Base-by-base conservation (phyloP, 2,329 filamentous ascomycete genomes). In the Celoporthe dispersa region DNA sequence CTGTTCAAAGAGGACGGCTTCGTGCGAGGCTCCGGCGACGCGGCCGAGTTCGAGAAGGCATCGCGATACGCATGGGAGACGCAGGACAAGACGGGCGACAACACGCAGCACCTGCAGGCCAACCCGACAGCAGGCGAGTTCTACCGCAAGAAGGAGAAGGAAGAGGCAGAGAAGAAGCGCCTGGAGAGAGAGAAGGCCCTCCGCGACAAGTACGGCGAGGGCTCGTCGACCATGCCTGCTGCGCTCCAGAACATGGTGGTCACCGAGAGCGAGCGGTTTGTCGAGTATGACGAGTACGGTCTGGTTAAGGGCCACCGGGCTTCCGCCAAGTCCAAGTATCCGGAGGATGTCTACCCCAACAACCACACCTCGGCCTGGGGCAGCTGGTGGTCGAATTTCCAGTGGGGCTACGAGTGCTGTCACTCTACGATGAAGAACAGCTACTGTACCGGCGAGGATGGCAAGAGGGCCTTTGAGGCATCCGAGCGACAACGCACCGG, bases 401-500 rank as follows among this genome's bases (percentile, higher is more conserved):
- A 91, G 80, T 99, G 96, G 96, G 96, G 96, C 1, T 99, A 97
- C 80, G 88, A 92, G 31, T 99, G 96, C 80, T 99, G 96, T 83
- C 94, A 97, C 79, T 97, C 94, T 0, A 91, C 90, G 31, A 88
- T 97, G 73, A 98, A 97, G 82, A 98, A 99, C 81, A 97, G 94
- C 77, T 99, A 98, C 77, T 99, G 96, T 80, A 98, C 95, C 0
- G 96, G 96, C 35, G 93, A 96, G 71, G 93, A 92, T 70, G 96
- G 96, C 48, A 97, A 90, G 79, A 83, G 83, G 72, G 94, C 94
- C 1, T 94, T 93, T 80, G 91, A 94, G 75, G 91, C 92, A 69
- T 90, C 93, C 0, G 90, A 96, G 74, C 83, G 78, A 74, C 88
- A 86, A 77, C 80, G 85, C n/a, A 82, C 79, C 1, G 86, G 87